Conservation (phyloP, 352 stramenopile species). For the Aphanomyces invadans region DNA sequence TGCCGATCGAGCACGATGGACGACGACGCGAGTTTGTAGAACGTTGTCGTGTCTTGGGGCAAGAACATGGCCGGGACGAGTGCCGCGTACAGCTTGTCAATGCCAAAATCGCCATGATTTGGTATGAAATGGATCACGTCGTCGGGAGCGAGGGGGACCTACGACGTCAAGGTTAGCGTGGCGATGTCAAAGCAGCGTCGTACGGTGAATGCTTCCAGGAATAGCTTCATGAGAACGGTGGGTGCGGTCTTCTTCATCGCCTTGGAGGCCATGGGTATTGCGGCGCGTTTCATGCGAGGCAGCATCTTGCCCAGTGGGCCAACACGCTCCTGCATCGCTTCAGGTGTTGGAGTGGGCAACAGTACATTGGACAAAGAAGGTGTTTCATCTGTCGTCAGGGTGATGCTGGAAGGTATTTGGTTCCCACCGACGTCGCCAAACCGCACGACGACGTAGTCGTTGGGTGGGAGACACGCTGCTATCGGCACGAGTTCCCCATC, state of each 20-base stretch:
- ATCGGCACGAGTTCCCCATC: slow-evolving; percentile 14
- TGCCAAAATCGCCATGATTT: slow-evolving; percentile 16
- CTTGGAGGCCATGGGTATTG: neutral
- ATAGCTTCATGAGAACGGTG: slow-evolving; percentile 6
- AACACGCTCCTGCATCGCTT: neutral
- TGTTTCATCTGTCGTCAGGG: neutral
- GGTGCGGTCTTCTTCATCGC: neutral
- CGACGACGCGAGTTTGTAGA: slow-evolving; percentile 24
- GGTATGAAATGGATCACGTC: slow-evolving; percentile 22
- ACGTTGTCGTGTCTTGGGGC: slow-evolving; percentile 12
- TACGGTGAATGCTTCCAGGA: slow-evolving; percentile 20
- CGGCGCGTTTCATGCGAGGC: neutral
- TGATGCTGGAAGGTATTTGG: no score
- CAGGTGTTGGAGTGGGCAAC: neutral
- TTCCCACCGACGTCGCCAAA: neutral
- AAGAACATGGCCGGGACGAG: slow-evolving; percentile 6
- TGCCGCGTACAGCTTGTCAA: slow-evolving; percentile 2
- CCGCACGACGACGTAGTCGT: neutral
- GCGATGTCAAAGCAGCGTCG: neutral
- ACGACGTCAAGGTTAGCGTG: neutral
- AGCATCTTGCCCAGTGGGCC: neutral
- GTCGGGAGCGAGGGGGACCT: slow-evolving; percentile 6
- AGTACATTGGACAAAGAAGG: neutral
- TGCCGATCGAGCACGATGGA: slow-evolving; percentile 21
- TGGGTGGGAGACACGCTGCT: neutral